Evolutionary conservation across 1,139 yeast species (phyloP).

Genomic region (Pichia sp.): DNA sequence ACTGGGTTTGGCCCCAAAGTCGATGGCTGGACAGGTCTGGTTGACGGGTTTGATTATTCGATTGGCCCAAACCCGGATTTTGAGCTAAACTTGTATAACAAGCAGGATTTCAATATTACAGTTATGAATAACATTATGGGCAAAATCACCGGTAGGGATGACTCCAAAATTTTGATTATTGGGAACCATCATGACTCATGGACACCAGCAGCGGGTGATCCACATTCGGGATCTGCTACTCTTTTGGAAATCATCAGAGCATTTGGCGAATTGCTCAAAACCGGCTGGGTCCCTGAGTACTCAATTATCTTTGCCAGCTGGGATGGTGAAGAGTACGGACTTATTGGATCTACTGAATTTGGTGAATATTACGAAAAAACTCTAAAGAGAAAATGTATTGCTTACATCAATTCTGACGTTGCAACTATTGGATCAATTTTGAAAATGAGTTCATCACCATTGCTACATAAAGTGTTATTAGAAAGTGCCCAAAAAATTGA

Average conservation of each 20-base stretch:
- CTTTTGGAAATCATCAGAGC: conserved; percentile 52
- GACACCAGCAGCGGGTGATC: conserved; percentile 69
- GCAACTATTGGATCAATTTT: conserved; percentile 47
- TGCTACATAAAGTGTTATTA: conserved; percentile 35
- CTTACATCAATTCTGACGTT: conserved; percentile 57
- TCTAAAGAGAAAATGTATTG: conserved; percentile 37
- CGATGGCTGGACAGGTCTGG: conserved; percentile 36
- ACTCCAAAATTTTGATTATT: conserved; percentile 42
- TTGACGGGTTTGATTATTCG: conserved; percentile 35
- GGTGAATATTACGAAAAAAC: conserved; percentile 44
- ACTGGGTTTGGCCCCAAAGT: conserved; percentile 45
- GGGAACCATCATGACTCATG: conserved; percentile 73
- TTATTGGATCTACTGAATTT: conserved; percentile 62
- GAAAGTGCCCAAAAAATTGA: conserved; percentile 32
- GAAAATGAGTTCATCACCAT: conserved; percentile 41
- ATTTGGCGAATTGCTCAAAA: conserved; percentile 36
- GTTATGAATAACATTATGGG: conserved; percentile 57
- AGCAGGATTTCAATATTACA: conserved; percentile 49
- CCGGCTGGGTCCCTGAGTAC: conserved; percentile 59
- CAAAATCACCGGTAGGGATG: conserved; percentile 40
- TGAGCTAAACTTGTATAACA: conserved; percentile 41
- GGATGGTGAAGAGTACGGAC: conserved; percentile 71
- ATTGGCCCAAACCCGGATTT: conserved; percentile 53
- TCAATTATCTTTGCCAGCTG: conserved; percentile 56
- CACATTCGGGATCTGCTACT: conserved; percentile 58